Evolutionary conservation across 805 yeast genomes (phyloP).

Genomic region (Pichia gijzeniarum): DNA sequence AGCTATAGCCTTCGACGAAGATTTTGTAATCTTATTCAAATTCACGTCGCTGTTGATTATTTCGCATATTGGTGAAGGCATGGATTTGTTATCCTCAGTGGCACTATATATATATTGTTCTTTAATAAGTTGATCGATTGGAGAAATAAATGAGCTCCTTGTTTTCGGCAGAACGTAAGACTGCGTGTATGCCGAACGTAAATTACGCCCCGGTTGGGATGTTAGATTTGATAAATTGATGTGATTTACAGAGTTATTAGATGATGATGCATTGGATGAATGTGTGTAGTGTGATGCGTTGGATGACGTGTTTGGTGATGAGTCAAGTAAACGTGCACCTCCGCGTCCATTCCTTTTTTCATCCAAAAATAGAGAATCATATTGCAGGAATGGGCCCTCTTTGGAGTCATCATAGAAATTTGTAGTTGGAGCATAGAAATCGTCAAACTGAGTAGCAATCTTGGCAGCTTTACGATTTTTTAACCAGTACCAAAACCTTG

Average conservation of each 20-base stretch:
- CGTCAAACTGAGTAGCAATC: constrained; percentile 10
- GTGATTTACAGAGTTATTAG: neutral
- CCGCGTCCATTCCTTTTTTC: constrained; percentile 6
- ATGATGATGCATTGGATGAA: constrained; percentile 2
- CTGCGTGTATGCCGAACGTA: constrained; percentile 16
- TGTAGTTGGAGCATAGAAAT: constrained; percentile 16
- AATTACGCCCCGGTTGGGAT: constrained; percentile 21
- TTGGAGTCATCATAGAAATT: constrained; percentile 12
- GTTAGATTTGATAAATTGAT: constrained; percentile 4
- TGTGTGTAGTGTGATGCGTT: constrained; percentile 5
- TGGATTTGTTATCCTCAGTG: too few relatives aligned
- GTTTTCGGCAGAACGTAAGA: constrained; percentile 6
- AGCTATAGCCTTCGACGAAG: neutral
- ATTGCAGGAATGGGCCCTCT: constrained; percentile 4
- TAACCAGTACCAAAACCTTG: constrained; percentile 22
- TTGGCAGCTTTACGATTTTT: constrained; percentile 22
- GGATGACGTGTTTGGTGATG: constrained; percentile 10
- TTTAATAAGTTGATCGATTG: constrained; percentile 22
- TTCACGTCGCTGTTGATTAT: neutral
- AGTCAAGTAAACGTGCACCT: neutral
- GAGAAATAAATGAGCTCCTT: constrained; percentile 24
- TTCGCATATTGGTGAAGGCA: too few relatives aligned
- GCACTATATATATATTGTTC: neutral
- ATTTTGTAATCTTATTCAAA: neutral
- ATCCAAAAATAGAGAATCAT: constrained; percentile 13